Evolutionary conservation across 805 yeast genomes (phyloP).

Genomic region (Starmerella stellata): DNA sequence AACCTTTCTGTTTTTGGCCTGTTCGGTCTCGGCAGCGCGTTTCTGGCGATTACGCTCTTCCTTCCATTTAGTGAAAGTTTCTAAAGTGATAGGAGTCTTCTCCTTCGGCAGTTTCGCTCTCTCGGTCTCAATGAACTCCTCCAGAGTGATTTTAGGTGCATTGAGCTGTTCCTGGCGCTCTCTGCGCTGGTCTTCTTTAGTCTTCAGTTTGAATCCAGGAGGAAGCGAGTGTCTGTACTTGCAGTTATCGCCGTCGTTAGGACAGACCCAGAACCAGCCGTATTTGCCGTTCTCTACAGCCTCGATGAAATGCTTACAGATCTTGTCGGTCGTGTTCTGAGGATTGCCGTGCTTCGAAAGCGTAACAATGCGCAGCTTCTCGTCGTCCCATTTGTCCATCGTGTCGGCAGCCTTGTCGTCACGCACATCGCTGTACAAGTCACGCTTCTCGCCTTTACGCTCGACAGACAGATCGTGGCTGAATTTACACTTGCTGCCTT

Average conservation of each 20-base stretch:
- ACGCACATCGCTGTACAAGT: constrained; percentile 80
- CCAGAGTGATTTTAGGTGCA: constrained; percentile 81
- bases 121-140: constrained; percentile 89
- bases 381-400: constrained; percentile 96
- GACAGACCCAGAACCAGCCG: constrained; percentile 99
- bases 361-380: constrained; percentile 71
- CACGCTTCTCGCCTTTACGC: constrained; percentile 76
- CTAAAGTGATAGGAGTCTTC: constrained; percentile 68
- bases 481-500: constrained; percentile 58
- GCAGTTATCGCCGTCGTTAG: constrained; percentile 83
- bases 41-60: constrained; percentile 42
- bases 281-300: constrained; percentile 95
- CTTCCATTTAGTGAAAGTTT: constrained; percentile 72
- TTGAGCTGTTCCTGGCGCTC: constrained; percentile 70
- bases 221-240: constrained; percentile 91
- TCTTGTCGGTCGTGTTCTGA: constrained; percentile 81
- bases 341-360: constrained; percentile 86
- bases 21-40: constrained; percentile 26
- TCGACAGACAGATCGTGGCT: constrained; percentile 76
- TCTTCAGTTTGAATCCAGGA: constrained; percentile 88
- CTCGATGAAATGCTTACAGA: constrained; percentile 84
- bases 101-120: constrained; percentile 62
- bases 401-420: constrained; percentile 54
- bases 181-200: constrained; percentile 83
- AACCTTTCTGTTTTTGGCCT: constrained; percentile 24